phyloP scores from a whole-genome alignment of 2,329 filamentous ascomycete species.

The Phyllosticta ampelicida region DNA sequence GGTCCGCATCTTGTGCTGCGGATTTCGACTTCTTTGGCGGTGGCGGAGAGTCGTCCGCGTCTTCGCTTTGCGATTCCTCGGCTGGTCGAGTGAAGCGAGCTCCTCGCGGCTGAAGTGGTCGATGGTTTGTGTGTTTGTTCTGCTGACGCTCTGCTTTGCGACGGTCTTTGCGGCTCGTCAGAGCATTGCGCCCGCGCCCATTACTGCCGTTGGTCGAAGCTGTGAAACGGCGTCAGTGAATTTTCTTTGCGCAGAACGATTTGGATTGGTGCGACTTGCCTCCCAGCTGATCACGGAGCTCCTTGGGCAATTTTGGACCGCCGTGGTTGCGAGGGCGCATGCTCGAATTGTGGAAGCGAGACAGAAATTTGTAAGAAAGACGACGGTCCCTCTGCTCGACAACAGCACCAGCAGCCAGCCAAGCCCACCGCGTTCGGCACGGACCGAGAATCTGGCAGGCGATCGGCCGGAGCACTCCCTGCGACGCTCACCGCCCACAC shows the following conservation, averaged over 20 bases:
- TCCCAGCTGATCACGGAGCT: conserved; percentile 35
- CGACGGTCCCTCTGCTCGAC: neutral
- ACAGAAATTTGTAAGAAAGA: conserved; percentile 16
- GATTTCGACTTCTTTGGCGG: conserved; percentile 11
- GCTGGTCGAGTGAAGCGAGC: neutral
- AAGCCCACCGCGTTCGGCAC: neutral
- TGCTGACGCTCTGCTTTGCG: conserved; percentile 54
- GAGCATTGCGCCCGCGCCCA: conserved; percentile 19
- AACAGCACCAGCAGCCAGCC: neutral
- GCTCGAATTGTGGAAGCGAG: conserved; percentile 14
- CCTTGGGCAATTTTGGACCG: conserved; percentile 36
- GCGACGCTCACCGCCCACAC: conserved; percentile 13
- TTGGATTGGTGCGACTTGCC: conserved; percentile 12
- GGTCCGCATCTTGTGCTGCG: conserved; percentile 14
- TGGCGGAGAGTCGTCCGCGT: conserved; percentile 18
- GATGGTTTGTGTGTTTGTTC: conserved; percentile 29
- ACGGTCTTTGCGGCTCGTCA: conserved; percentile 48
- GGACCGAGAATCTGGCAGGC: neutral
- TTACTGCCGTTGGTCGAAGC: conserved; percentile 15
- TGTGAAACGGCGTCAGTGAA: neutral
- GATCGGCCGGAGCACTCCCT: conserved; percentile 8
- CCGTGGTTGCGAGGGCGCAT: conserved; percentile 28
- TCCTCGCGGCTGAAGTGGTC: neutral
- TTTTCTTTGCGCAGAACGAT: neutral
- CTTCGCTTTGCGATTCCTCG: conserved; percentile 12